phyloP scores from a whole-genome alignment of 257 asterid species.

The Solanum phureja region DNA sequence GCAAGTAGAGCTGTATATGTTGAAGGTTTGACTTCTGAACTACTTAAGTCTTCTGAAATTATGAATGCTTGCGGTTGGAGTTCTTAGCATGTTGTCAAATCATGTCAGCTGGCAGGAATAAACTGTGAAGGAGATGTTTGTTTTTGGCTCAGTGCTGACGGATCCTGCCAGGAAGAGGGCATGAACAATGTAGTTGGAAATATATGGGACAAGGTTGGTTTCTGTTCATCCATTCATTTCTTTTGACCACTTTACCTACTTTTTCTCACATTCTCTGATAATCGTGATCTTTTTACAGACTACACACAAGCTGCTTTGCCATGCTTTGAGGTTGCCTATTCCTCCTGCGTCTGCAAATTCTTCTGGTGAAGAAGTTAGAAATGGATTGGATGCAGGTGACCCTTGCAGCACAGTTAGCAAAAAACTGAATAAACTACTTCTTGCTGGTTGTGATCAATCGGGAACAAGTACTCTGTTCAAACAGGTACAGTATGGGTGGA shows the following conservation, averaged over 20 bases:
- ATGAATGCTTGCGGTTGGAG: background rate
- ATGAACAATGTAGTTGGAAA: conserved; percentile 66
- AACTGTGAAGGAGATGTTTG: conserved; percentile 54
- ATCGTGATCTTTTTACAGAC: conserved; percentile 33
- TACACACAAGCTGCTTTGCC: conserved; percentile 45
- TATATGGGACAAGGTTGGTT: conserved; percentile 67
- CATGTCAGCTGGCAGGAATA: conserved; percentile 53
- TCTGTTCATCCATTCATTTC: background rate
- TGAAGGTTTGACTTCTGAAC: conserved; percentile 35
- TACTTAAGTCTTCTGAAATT: background rate
- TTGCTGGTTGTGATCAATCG: conserved; percentile 73
- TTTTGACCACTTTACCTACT: background rate
- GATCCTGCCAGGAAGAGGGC: conserved; percentile 60
- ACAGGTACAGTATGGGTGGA: conserved; percentile 44
- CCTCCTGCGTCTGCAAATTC: conserved; percentile 32
- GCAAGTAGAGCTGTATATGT: conserved; percentile 43
- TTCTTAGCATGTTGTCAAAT: conserved; percentile 4
- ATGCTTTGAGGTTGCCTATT: conserved; percentile 62
- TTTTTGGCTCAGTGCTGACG: conserved; percentile 74
- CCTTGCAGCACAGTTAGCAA: conserved; percentile 13
- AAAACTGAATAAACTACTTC: conserved; percentile 40
- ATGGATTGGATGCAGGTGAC: conserved; percentile 10
- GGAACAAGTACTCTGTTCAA: conserved; percentile 87
- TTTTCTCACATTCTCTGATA: background rate
- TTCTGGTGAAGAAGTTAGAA: conserved; percentile 20